phyloP scores from a whole-genome alignment of 1,284 basidiomycete genomes.

The Heterobasidion parviporum region DNA sequence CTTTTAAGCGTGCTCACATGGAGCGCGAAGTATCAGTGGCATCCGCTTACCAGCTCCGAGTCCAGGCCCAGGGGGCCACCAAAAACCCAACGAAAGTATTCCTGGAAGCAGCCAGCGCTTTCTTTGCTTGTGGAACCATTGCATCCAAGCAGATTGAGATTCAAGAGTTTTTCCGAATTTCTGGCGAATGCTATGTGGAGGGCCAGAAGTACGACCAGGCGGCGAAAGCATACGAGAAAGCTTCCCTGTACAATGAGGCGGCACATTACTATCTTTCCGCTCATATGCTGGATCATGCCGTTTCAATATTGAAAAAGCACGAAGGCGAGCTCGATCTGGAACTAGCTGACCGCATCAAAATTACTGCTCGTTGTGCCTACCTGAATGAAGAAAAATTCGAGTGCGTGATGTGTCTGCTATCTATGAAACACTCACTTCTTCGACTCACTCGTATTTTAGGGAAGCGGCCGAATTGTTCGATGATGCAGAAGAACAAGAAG shows the following conservation, averaged over 20 bases:
- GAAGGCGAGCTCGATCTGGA: constrained; percentile 21
- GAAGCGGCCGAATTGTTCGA: constrained; percentile 41
- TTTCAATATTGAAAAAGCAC: constrained; percentile 33
- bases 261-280: constrained; percentile 40
- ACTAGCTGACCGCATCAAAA: constrained; percentile 32
- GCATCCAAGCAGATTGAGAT: neutral
- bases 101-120: constrained; percentile 22
- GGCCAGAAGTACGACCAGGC: constrained; percentile 36
- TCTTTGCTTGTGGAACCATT: neutral
- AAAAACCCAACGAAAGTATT: constrained; percentile 29
- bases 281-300: constrained; percentile 45
- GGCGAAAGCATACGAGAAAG: constrained; percentile 35
- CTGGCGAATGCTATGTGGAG: constrained; percentile 35
- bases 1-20: constrained; percentile 46
- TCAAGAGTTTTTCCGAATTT: constrained; percentile 25
- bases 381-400: constrained; percentile 33
- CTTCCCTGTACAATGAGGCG: constrained; percentile 35
- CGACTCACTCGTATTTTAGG: constrained; percentile 20
- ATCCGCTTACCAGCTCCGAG: constrained; percentile 34
- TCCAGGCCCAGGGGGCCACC: constrained; percentile 22
- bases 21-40: constrained; percentile 37
- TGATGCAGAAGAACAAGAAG: constrained; percentile 41
- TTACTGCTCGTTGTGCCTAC: constrained; percentile 44
- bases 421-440: neutral
- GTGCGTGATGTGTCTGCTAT: constrained; percentile 25